These are phyloP conservation scores for Multifurca ochricompacta DNA, from an alignment of 768 basidiomycete species.

Conservation along the genomic window DNA sequence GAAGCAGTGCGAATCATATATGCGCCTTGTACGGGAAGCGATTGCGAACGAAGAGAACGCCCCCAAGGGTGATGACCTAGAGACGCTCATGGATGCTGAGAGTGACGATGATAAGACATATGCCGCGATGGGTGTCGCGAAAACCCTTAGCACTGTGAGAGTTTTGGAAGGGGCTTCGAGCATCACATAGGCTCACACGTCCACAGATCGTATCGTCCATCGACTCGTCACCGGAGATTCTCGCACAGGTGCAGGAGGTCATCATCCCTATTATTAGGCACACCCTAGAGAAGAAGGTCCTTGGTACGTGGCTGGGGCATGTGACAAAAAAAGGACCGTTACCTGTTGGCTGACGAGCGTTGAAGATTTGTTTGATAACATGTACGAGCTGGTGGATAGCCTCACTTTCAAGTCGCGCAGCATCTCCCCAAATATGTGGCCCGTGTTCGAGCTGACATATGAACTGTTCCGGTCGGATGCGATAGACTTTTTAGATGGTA, in stretches of 20 bases:
- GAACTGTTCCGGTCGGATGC: constrained; percentile 76
- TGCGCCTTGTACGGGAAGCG: constrained; percentile 67
- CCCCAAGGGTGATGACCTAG: constrained; percentile 44
- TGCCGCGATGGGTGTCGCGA: constrained; percentile 79
- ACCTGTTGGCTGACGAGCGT: neutral
- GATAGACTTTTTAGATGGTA: constrained; percentile 80
- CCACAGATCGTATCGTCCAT: constrained; percentile 65
- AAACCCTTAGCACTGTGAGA: constrained; percentile 75
- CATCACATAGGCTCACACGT: neutral
- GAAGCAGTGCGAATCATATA: constrained; percentile 72
- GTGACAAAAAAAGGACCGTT: neutral
- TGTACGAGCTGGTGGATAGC: constrained; percentile 79
- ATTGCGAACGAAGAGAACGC: constrained; percentile 44
- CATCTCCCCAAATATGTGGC: constrained; percentile 82
- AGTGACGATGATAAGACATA: constrained; percentile 82
- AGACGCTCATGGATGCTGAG: constrained; percentile 41
- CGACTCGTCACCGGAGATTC: constrained; percentile 63
- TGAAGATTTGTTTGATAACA: constrained; percentile 77
- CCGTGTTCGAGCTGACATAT: constrained; percentile 77
- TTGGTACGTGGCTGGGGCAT: constrained; percentile 43
- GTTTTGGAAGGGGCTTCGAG: neutral
- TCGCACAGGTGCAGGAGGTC: constrained; percentile 73
- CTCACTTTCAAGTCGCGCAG: constrained; percentile 73
- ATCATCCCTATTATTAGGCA: constrained; percentile 70
- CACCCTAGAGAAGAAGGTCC: constrained; percentile 68